Percentiles rank a stretch among this genome's conserved stretches.
Conservation (phyloP, 164 flowering plant genomes). For the Vitis riparia region DNA sequence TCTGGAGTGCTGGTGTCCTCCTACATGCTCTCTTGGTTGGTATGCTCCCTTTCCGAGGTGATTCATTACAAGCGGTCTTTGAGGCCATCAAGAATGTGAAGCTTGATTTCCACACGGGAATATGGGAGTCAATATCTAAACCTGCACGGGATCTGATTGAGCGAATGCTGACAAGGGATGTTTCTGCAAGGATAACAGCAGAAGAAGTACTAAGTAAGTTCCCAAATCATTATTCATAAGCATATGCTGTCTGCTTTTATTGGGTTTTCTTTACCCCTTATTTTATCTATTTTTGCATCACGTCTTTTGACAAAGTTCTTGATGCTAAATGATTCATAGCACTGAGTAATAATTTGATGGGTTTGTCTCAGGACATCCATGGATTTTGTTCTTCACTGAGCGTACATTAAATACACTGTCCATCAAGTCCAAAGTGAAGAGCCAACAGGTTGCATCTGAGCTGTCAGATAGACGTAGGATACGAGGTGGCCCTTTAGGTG, state of each 20-base stretch:
- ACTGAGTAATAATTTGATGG: background rate
- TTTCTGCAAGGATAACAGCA: slow-evolving; percentile 73
- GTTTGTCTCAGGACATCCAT: slow-evolving; percentile 78
- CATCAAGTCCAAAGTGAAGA: slow-evolving; percentile 49
- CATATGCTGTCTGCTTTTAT: too few relatives aligned
- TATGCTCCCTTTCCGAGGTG: slow-evolving; percentile 81
- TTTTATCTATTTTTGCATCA: too few relatives aligned
- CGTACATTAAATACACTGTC: slow-evolving; percentile 50
- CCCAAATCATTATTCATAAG: background rate
- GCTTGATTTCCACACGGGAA: slow-evolving; percentile 70
- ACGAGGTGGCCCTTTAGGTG: slow-evolving; percentile 9
- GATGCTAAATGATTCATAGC: background rate
- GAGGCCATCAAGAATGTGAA: slow-evolving; percentile 80
- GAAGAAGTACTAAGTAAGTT: slow-evolving; percentile 88
- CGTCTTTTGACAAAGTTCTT: background rate
- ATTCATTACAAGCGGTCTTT: slow-evolving; percentile 73
- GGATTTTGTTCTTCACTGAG: slow-evolving; percentile 84
- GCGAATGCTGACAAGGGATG: slow-evolving; percentile 83
- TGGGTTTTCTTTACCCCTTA: too few relatives aligned
- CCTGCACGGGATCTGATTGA: slow-evolving; percentile 84
- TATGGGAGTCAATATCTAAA: slow-evolving; percentile 81
- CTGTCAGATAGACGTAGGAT: slow-evolving; percentile 15
- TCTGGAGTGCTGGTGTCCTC: slow-evolving; percentile 98
- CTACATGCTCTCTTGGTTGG: slow-evolving; percentile 85
- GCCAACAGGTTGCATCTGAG: slow-evolving; percentile 21